A percentile compares a stretch with the other conserved stretches of the same genome.
Evolutionary conservation across 192 early-diverging fungal genomes (phyloP).

Genomic region (Lunasporangiospora selenospora): DNA sequence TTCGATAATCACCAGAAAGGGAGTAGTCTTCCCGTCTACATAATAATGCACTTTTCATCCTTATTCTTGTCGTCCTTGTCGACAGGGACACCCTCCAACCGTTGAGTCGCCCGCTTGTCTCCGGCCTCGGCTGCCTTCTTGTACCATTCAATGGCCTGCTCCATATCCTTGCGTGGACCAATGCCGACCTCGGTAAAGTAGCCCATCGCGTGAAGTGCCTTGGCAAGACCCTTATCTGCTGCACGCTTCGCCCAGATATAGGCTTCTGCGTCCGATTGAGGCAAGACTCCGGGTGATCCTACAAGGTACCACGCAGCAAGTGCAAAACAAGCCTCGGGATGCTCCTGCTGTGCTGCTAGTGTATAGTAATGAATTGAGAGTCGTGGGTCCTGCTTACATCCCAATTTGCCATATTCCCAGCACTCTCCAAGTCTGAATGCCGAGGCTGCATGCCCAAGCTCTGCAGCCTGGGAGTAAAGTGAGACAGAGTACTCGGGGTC

Average conservation of each 20-base stretch:
- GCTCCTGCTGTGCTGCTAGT: conserved; percentile 66
- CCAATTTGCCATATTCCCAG: conserved; percentile 70
- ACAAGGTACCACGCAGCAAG: conserved; percentile 74
- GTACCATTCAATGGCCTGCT: conserved; percentile 66
- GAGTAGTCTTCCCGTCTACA: too few relatives aligned
- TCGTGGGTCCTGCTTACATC: conserved; percentile 58
- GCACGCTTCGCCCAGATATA: conserved; percentile 68
- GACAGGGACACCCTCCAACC: conserved; percentile 57
- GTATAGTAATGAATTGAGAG: conserved; percentile 67
- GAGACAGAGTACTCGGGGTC: conserved; percentile 68
- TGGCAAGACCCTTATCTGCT: conserved; percentile 63
- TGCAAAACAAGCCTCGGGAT: conserved; percentile 68
- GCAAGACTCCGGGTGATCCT: conserved; percentile 56
- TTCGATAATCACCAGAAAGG: too few relatives aligned
- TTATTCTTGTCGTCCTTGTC: conserved; percentile 53
- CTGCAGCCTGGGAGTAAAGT: conserved; percentile 67
- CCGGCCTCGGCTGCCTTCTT: conserved; percentile 71
- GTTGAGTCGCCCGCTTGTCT: conserved; percentile 63
- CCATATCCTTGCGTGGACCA: conserved; percentile 58
- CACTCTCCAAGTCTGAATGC: conserved; percentile 66
- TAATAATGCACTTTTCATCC: conserved; percentile 51
- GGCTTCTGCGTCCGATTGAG: conserved; percentile 68
- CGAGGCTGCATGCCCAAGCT: conserved; percentile 70
- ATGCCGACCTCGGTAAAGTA: conserved; percentile 73
- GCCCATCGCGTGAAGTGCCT: conserved; percentile 70